Conservation (phyloP, 2,329 filamentous ascomycete species). For the Sporothrix brasiliensis region DNA sequence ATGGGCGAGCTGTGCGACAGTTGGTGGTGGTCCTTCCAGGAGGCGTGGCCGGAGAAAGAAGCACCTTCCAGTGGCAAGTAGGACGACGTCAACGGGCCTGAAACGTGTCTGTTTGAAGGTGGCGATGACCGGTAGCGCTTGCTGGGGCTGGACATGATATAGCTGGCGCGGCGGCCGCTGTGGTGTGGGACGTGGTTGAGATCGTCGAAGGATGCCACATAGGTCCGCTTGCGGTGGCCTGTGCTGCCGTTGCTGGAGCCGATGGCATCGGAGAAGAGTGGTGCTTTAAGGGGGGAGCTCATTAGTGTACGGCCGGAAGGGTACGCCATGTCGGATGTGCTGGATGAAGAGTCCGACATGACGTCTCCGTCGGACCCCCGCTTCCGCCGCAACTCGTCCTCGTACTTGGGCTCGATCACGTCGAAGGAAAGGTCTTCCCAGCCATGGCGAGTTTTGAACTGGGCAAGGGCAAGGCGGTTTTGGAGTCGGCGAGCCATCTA, state of each 20-base stretch:
- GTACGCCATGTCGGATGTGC: slow-evolving; percentile 75
- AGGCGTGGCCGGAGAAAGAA: slow-evolving; percentile 50
- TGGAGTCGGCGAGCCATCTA: slow-evolving; percentile 93
- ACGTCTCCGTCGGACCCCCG: slow-evolving; percentile 71
- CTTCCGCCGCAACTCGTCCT: slow-evolving; percentile 76
- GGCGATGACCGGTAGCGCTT: slow-evolving; percentile 71
- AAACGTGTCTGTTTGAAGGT: slow-evolving; percentile 66
- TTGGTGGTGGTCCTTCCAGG: slow-evolving; percentile 80
- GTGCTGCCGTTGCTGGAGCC: slow-evolving; percentile 69
- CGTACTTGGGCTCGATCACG: slow-evolving; percentile 80
- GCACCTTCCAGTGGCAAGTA: slow-evolving; percentile 43
- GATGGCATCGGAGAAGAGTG: slow-evolving; percentile 82
- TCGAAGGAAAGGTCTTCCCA: slow-evolving; percentile 89
- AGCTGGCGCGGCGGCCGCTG: slow-evolving; percentile 37
- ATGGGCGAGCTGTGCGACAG: slow-evolving; percentile 85
- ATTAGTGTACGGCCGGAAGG: slow-evolving; percentile 66
- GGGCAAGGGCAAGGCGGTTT: slow-evolving; percentile 90
- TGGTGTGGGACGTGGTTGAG: slow-evolving; percentile 28
- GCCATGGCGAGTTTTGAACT: slow-evolving; percentile 95
- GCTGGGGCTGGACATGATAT: slow-evolving; percentile 55
- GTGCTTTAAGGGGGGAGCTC: slow-evolving; percentile 81
- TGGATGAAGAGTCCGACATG: slow-evolving; percentile 84
- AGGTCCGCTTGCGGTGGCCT: slow-evolving; percentile 66
- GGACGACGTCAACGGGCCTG: slow-evolving; percentile 64
- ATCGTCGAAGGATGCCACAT: slow-evolving; percentile 61